A percentile compares a stretch with the other conserved stretches of the same genome.
Conservation (phyloP, 208 protist genomes). For the Spironucleus salmonicida region DNA sequence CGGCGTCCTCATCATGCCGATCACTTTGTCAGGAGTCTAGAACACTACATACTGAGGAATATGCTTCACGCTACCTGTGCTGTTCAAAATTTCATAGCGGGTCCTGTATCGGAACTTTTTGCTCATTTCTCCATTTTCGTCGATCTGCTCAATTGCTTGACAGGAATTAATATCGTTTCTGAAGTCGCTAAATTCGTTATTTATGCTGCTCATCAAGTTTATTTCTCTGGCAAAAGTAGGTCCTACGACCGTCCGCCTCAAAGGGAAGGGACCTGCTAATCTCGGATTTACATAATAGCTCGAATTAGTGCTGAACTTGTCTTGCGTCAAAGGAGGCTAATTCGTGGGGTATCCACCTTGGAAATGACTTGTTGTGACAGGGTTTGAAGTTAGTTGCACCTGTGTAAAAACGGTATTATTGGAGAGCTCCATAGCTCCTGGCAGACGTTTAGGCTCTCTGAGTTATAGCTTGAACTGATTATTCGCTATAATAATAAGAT, state of each 20-base stretch:
- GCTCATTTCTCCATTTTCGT: no score
- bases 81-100: slow-evolving; percentile 10
- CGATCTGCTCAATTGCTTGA: no score
- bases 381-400: not conserved
- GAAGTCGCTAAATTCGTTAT: no score
- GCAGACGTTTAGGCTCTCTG: not conserved
- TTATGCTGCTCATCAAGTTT: no score
- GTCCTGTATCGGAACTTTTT: slow-evolving; percentile 15
- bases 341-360: not conserved
- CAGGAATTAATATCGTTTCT: no score
- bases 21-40: not conserved
- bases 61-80: not conserved
- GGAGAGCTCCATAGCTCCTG: not conserved
- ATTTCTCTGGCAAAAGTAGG: slow-evolving; percentile 11
- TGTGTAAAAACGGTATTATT: slow-evolving; percentile 15
- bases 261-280: slow-evolving; percentile 15
- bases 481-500: slow-evolving; percentile 19
- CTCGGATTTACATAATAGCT: slow-evolving; percentile 1
- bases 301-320: not conserved
- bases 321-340: not conserved
- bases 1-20: slow-evolving; percentile 15
- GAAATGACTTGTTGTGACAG: not conserved
- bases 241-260: not conserved
- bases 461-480: slow-evolving; percentile 7
- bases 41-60: slow-evolving; percentile 1